Percentiles rank a stretch among this genome's conserved stretches.
These are phyloP conservation scores for Gynostemma pentaphyllum DNA, from an alignment of 306 rosid species.

Conservation along the genomic window DNA sequence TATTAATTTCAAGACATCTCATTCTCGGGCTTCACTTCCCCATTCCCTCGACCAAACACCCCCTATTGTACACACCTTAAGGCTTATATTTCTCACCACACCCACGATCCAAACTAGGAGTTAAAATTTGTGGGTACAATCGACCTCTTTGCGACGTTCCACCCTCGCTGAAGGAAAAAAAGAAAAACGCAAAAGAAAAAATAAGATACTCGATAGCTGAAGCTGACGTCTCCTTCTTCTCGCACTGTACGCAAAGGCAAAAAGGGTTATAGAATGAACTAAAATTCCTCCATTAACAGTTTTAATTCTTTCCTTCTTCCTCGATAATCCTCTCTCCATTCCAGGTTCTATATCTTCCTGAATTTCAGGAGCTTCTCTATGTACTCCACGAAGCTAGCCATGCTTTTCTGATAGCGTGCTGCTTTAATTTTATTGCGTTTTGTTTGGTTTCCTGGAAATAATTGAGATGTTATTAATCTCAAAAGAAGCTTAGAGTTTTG, in stretches of 20 bases:
- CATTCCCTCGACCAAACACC: no score
- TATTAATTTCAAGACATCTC: no score
- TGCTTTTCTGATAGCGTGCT: not conserved
- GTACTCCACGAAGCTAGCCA: not conserved
- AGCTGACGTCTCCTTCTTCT: not conserved
- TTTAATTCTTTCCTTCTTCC: not conserved
- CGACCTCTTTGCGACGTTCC: not conserved
- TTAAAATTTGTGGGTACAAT: no score
- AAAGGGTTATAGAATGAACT: not conserved
- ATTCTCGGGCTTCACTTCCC: no score
- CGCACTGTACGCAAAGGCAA: not conserved
- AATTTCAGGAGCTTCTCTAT: not conserved
- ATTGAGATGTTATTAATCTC: not conserved
- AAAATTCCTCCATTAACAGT: not conserved
- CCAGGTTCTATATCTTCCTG: constrained; percentile 13
- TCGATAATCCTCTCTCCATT: not conserved
- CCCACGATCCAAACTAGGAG: not conserved
- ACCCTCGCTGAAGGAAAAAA: no score
- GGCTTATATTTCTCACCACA: not conserved
- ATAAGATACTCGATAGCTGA: not conserved
- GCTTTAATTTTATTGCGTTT: not conserved
- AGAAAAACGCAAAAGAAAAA: not conserved
- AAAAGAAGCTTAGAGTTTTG: not conserved
- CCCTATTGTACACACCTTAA: no score
- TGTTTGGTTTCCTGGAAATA: not conserved